Conservation (phyloP, 2,329 filamentous ascomycete genomes). For the Alternaria gansuensis region DNA sequence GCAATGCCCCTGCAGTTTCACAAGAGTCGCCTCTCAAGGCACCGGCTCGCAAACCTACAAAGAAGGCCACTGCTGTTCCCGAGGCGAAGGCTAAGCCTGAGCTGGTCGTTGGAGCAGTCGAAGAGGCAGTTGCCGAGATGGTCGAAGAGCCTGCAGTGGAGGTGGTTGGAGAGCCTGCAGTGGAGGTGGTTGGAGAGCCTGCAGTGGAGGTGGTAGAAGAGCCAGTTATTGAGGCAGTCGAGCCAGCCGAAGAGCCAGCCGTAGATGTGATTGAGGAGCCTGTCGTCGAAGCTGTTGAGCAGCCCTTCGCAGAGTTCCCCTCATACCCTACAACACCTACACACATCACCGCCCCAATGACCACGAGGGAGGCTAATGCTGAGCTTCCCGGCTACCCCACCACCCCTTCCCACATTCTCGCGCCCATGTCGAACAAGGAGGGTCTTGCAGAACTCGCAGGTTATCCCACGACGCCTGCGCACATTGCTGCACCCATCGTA, state of each 20-base stretch:
- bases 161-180: neutral
- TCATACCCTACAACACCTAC: conserved; percentile 25
- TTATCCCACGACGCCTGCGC: conserved; percentile 40
- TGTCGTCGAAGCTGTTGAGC: conserved; percentile 19
- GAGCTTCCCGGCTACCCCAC: conserved; percentile 35
- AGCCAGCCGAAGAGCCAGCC: neutral
- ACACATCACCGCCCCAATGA: conserved; percentile 29
- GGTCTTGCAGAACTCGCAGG: conserved; percentile 31
- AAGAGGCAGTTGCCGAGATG: conserved; percentile 16
- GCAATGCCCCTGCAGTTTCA: conserved; percentile 27
- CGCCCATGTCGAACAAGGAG: conserved; percentile 27
- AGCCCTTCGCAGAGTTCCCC: conserved; percentile 35
- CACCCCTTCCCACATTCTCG: conserved; percentile 35
- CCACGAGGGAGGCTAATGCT: conserved; percentile 29
- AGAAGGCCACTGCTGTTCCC: conserved; percentile 28
- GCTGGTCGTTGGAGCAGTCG: conserved; percentile 12
- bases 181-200: neutral
- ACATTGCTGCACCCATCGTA: conserved; percentile 27
- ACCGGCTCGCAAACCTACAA: conserved; percentile 39
- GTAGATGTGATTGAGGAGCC: neutral
- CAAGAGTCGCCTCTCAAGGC: conserved; percentile 41
- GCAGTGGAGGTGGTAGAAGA: neutral
- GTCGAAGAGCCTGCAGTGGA: neutral
- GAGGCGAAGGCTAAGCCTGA: conserved; percentile 25
- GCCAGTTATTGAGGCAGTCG: neutral